phyloP scores from a whole-genome alignment of 2,329 filamentous ascomycete genomes.

The Rhynchosporium graminicola region DNA sequence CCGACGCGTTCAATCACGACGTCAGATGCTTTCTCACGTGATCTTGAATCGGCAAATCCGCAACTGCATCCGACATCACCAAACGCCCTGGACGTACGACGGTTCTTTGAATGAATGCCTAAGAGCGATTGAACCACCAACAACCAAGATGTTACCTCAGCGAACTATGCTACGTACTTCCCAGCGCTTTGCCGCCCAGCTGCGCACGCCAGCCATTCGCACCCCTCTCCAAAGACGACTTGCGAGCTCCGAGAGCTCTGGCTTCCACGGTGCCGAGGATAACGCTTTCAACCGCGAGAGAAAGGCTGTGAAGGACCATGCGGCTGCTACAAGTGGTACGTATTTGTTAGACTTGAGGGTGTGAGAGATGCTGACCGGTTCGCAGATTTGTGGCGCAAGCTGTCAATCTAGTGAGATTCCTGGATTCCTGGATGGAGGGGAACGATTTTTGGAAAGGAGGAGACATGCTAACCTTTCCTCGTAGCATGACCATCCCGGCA shows the following conservation, averaged over 20 bases:
- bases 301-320: slow-evolving; percentile 87
- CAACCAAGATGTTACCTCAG: slow-evolving; percentile 60
- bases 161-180: slow-evolving; percentile 61
- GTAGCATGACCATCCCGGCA: slow-evolving; percentile 72
- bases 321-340: slow-evolving; percentile 79
- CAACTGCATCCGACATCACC: slow-evolving; percentile 3
- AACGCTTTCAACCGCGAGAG: slow-evolving; percentile 95
- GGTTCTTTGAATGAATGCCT: slow-evolving; percentile 15
- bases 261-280: slow-evolving; percentile 65
- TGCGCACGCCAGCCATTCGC: slow-evolving; percentile 57
- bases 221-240: slow-evolving; percentile 68
- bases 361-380: slow-evolving; percentile 41
- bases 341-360: slow-evolving; percentile 31
- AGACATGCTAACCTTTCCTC: slow-evolving; percentile 28
- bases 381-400: slow-evolving; percentile 89
- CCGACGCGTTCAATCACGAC: slow-evolving; percentile 4
- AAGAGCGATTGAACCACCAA: slow-evolving; percentile 34
- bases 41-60: slow-evolving; percentile 3
- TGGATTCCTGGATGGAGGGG: slow-evolving; percentile 38
- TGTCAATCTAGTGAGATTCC: slow-evolving; percentile 83
- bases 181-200: slow-evolving; percentile 62
- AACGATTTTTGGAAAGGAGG: slow-evolving; percentile 1
- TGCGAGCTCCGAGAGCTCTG: slow-evolving; percentile 60
- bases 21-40: slow-evolving; percentile 1
- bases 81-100: slow-evolving; percentile 18